These are phyloP conservation scores for Candida montana DNA, from an alignment of 805 yeast genomes.

Conservation along the genomic window DNA sequence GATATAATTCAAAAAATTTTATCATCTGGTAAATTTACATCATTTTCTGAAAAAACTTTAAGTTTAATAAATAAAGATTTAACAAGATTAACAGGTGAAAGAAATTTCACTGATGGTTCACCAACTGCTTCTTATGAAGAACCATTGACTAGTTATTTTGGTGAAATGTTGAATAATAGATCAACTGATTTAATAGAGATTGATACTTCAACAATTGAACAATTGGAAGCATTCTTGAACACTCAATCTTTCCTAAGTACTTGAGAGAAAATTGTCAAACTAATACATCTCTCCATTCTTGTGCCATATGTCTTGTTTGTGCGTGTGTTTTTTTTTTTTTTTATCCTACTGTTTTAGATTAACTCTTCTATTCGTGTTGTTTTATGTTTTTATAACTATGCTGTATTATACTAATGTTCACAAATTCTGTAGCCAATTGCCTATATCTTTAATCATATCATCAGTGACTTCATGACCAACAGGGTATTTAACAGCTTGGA, in stretches of 20 bases:
- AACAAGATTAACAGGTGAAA: constrained; percentile 5
- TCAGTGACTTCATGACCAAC: constrained; percentile 17
- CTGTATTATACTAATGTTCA: not conserved
- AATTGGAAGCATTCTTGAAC: constrained; percentile 4
- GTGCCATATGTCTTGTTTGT: no score
- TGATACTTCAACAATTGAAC: constrained; percentile 5
- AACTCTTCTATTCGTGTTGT: no score
- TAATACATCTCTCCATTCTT: no score
- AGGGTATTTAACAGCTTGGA: constrained; percentile 15
- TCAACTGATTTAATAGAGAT: not conserved
- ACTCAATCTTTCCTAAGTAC: not conserved
- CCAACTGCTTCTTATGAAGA: constrained; percentile 1
- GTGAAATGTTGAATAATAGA: constrained; percentile 2
- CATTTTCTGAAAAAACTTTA: not conserved
- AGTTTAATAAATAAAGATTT: not conserved
- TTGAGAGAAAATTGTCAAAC: no score
- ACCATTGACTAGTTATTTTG: constrained; percentile 5
- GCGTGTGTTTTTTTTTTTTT: no score
- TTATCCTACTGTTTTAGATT: no score
- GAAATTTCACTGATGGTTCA: constrained; percentile 1
- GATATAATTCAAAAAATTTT: not conserved
- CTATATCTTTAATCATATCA: constrained; percentile 17
- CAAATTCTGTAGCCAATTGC: constrained; percentile 14
- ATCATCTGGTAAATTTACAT: not conserved
- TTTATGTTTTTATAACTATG: no score